A percentile compares a stretch with the other conserved stretches of the same genome.
Evolutionary conservation across 2,329 filamentous ascomycete species (phyloP).

Genomic region (Ophiostoma ips): DNA sequence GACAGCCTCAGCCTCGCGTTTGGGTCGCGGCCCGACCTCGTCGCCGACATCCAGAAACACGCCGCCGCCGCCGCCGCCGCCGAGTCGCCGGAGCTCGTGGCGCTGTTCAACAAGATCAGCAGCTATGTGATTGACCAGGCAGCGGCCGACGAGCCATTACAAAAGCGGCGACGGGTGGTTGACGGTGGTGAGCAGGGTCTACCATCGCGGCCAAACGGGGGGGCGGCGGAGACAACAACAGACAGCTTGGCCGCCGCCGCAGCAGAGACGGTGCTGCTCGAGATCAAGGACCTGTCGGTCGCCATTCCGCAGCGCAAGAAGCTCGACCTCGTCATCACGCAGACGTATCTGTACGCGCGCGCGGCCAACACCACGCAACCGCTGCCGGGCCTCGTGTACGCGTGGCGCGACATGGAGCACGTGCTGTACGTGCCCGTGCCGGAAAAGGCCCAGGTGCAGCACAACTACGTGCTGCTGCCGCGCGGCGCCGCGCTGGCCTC

Average conservation of each 20-base stretch:
- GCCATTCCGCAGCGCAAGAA: constrained; percentile 55
- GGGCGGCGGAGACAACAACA: background rate
- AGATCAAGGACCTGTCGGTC: constrained; percentile 53
- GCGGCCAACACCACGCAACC: constrained; percentile 36
- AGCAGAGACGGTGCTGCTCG: constrained; percentile 39
- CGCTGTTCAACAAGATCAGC: constrained; percentile 44
- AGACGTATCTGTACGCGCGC: constrained; percentile 43
- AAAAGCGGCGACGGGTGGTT: constrained; percentile 40
- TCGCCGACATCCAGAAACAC: constrained; percentile 33
- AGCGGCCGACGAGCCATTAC: constrained; percentile 21
- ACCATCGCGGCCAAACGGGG: no score
- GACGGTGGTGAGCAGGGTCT: constrained; percentile 10
- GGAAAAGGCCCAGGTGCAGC: constrained; percentile 50
- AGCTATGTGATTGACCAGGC: constrained; percentile 35
- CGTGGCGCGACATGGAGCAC: constrained; percentile 49
- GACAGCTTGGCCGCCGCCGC: constrained; percentile 16
- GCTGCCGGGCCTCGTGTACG: constrained; percentile 39
- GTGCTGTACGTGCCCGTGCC: constrained; percentile 51
- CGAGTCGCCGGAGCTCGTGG: constrained; percentile 37
- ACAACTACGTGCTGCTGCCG: constrained; percentile 53
- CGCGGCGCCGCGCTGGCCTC: constrained; percentile 34
- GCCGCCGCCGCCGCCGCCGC: no score
- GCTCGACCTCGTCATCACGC: constrained; percentile 49
- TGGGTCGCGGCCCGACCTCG: constrained; percentile 40
- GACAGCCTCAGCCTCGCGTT: constrained; percentile 30